Conservation (phyloP, 306 rosid genomes). For the Castanopsis chinensis region DNA sequence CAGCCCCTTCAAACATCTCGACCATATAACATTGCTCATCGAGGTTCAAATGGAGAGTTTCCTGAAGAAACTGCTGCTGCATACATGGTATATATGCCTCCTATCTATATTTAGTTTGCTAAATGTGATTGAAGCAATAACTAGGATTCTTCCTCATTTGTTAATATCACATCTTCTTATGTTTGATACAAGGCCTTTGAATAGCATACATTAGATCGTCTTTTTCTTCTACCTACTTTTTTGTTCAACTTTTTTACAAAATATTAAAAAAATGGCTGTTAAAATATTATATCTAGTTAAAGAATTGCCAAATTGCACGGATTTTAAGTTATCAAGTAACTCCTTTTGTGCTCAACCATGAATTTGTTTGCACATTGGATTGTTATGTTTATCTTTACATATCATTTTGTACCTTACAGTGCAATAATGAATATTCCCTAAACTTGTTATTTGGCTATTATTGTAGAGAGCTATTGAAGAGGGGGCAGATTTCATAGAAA, state of each 20-base stretch:
- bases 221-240: no score
- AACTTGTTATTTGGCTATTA: background rate
- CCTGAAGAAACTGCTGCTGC: constrained; percentile 88
- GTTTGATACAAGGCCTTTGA: no score
- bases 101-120: background rate
- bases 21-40: constrained; percentile 83
- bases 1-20: constrained; percentile 68
- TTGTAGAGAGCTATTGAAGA: constrained; percentile 93
- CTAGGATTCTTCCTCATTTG: no score
- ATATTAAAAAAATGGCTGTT: no score
- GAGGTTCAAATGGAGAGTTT: constrained; percentile 87
- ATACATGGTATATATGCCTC: constrained; percentile 47
- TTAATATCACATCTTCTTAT: no score
- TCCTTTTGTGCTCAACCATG: background rate
- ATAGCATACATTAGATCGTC: no score
- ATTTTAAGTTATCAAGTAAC: no score
- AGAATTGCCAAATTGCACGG: background rate
- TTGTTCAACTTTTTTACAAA: no score
- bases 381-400: background rate
- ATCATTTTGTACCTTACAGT: background rate
- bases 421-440: constrained; percentile 1
- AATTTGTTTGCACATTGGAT: background rate
- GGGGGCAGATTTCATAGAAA: constrained; percentile 95
- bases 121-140: background rate
- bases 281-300: no score